Evolutionary conservation across 805 yeast genomes (phyloP).

Genomic region (Suhomyces kilbournensis): DNA sequence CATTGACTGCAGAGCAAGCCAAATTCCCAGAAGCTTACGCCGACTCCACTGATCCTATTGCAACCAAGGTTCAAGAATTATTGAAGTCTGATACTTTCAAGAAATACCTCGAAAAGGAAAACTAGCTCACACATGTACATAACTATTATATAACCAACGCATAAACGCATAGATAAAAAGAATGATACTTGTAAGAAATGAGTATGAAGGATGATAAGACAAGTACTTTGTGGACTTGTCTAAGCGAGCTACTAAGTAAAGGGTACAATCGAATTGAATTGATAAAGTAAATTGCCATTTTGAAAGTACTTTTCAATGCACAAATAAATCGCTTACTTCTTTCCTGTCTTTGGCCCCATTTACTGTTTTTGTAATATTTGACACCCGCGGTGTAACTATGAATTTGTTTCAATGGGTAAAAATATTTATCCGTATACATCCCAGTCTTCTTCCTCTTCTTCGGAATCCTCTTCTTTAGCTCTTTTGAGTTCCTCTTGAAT

Average conservation of each 20-base stretch:
- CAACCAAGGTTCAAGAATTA: conserved; percentile 66
- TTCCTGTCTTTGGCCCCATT: too few species aligned
- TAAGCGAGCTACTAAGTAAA: neutral
- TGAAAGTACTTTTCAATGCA: neutral
- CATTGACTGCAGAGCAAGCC: conserved; percentile 23
- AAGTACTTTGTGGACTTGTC: neutral
- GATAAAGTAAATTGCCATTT: neutral
- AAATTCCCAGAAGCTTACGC: conserved; percentile 32
- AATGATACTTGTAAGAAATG: neutral
- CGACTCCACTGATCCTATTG: conserved; percentile 46
- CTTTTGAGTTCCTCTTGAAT: conserved; percentile 33
- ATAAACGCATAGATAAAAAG: neutral
- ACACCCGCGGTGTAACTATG: too few species aligned
- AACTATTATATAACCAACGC: neutral
- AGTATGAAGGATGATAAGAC: too few species aligned
- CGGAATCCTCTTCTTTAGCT: conserved; percentile 46
- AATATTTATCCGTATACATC: conserved; percentile 68
- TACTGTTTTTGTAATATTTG: too few species aligned
- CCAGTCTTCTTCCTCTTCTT: conserved; percentile 64
- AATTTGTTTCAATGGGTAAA: too few species aligned
- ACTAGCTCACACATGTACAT: neutral
- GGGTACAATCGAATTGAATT: neutral
- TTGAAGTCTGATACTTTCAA: conserved; percentile 70
- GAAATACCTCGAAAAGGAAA: conserved; percentile 39
- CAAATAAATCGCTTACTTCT: too few species aligned